These are phyloP conservation scores for Asclepias syriaca DNA, from an alignment of 257 asterid species.

Conservation along the genomic window DNA sequence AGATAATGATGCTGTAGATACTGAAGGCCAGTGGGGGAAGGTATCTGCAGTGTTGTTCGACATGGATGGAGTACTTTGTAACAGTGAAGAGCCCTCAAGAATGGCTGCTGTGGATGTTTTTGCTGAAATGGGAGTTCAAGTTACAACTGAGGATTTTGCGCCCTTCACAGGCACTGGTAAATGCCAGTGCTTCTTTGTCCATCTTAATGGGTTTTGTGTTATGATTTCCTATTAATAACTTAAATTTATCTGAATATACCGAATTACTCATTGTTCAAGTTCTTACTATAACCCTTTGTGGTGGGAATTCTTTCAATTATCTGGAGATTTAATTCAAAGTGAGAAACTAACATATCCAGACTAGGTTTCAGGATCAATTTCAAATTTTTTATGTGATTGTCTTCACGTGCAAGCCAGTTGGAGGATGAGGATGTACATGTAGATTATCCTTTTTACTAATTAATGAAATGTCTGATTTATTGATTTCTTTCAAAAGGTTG, in stretches of 20 bases:
- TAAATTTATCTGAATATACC: background rate
- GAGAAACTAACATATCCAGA: too few species aligned
- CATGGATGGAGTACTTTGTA: slow-evolving; percentile 95
- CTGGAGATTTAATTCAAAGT: background rate
- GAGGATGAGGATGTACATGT: background rate
- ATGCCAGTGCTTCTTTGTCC: background rate
- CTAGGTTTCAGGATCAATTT: too few species aligned
- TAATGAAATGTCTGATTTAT: background rate
- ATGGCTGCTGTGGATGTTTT: slow-evolving; percentile 89
- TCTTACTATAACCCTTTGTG: too few species aligned
- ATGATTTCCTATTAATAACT: background rate
- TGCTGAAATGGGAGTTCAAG: slow-evolving; percentile 90
- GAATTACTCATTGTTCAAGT: background rate
- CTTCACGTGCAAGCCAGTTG: too few species aligned
- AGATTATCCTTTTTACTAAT: background rate
- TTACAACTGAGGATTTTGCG: slow-evolving; percentile 72
- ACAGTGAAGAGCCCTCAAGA: slow-evolving; percentile 89
- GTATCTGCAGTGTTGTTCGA: slow-evolving; percentile 95
- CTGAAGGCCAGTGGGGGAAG: slow-evolving; percentile 57
- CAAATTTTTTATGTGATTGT: too few species aligned
- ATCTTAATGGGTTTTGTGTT: background rate
- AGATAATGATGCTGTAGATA: slow-evolving; percentile 31
- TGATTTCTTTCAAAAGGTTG: background rate
- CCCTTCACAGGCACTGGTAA: slow-evolving; percentile 97
- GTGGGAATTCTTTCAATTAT: background rate